These are phyloP conservation scores for Clavispora asparagi DNA, from an alignment of 805 yeast species.

Conservation along the genomic window DNA sequence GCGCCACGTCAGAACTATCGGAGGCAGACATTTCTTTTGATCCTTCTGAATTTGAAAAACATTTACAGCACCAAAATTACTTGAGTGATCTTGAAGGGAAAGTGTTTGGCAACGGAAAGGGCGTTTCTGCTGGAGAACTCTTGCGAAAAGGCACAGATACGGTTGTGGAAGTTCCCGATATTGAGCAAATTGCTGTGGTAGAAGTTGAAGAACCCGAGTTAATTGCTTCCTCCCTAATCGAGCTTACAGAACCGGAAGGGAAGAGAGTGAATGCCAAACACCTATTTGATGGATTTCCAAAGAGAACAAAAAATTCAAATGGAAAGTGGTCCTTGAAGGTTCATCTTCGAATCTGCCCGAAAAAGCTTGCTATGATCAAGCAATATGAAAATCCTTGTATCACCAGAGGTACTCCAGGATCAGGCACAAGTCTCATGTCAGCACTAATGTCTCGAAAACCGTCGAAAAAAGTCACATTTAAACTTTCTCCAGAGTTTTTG, in stretches of 20 bases:
- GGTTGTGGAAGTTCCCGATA: neutral
- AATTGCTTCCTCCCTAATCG: neutral
- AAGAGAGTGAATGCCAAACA: constrained; percentile 7
- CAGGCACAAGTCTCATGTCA: constrained; percentile 1
- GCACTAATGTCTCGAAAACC: constrained; percentile 8
- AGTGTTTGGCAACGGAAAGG: constrained; percentile 6
- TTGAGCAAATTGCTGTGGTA: too few relatives aligned
- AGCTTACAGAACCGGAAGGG: neutral
- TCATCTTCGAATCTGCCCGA: constrained; percentile 17
- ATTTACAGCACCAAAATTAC: neutral
- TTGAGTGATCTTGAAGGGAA: constrained; percentile 7
- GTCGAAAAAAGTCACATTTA: constrained; percentile 9
- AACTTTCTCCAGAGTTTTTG: constrained; percentile 6
- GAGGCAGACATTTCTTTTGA: constrained; percentile 2
- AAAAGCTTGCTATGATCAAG: constrained; percentile 21
- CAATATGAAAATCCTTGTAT: constrained; percentile 24
- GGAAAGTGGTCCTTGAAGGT: constrained; percentile 14
- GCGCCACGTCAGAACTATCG: neutral
- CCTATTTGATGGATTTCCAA: constrained; percentile 7
- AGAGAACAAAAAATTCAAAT: constrained; percentile 4
- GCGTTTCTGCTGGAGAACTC: constrained; percentile 9
- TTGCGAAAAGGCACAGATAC: neutral
- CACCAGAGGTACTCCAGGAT: constrained; percentile 19
- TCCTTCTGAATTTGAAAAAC: constrained; percentile 6
- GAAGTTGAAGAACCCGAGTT: neutral